Evolutionary conservation across 1,284 basidiomycete species (phyloP).

Genomic region (Irpex rosettiformis): DNA sequence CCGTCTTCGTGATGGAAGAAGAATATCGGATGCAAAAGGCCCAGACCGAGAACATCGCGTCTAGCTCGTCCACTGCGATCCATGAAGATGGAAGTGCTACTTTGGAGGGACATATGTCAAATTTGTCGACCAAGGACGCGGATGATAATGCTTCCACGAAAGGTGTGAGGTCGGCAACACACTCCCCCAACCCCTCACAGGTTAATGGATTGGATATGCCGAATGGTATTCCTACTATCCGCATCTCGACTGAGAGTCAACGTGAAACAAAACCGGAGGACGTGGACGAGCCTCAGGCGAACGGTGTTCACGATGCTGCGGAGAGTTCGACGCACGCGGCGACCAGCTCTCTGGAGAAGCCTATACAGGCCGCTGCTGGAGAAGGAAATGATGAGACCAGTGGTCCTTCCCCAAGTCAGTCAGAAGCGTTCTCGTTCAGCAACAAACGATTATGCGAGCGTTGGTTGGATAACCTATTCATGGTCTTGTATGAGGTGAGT

Average conservation of each 20-base stretch:
- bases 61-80: conserved; percentile 36
- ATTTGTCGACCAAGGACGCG: conserved; percentile 29
- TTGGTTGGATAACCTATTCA: conserved; percentile 98
- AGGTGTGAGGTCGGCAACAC: conserved; percentile 39
- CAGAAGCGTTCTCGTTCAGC: conserved; percentile 84
- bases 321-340: conserved; percentile 30
- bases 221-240: conserved; percentile 76
- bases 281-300: conserved; percentile 21
- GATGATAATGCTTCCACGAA: conserved; percentile 78
- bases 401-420: conserved; percentile 31
- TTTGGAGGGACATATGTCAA: conserved; percentile 22
- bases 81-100: conserved; percentile 54
- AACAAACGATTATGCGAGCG: conserved; percentile 97
- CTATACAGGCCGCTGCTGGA: conserved; percentile 55
- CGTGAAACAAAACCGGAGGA: conserved; percentile 42
- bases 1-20: conserved; percentile 99
- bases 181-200: conserved; percentile 18
- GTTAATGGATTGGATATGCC: conserved; percentile 19
- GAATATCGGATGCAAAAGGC: conserved; percentile 92
- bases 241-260: conserved; percentile 82
- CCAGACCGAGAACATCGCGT: conserved; percentile 48
- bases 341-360: conserved; percentile 48
- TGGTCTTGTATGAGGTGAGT: conserved; percentile 93
- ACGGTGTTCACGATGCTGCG: conserved; percentile 19
- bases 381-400: conserved; percentile 36